Evolutionary conservation across 208 protist genomes (phyloP).

Genomic region (Trypanosoma brucei): DNA sequence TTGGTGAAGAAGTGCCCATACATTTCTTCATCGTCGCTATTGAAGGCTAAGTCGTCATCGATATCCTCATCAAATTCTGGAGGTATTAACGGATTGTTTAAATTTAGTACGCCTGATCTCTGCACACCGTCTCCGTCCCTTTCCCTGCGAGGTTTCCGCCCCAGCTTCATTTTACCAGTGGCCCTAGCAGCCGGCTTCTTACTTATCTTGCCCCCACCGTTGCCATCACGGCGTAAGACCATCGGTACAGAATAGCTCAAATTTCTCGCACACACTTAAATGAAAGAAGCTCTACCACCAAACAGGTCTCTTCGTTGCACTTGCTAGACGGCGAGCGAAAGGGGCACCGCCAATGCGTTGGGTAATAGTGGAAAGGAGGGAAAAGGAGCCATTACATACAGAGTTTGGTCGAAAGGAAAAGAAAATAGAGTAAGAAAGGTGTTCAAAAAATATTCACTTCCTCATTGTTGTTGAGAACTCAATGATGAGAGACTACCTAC

Average conservation of each 20-base stretch:
- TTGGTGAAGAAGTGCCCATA: slow-evolving; percentile 80
- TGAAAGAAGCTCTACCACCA: neutral
- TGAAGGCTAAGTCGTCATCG: slow-evolving; percentile 88
- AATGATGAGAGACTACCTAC: no score
- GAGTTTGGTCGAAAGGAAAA: no score
- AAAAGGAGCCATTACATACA: no score
- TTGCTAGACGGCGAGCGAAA: no score
- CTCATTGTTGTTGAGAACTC: no score
- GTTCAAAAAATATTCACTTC: no score
- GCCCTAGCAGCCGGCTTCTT: neutral
- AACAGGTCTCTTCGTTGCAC: no score
- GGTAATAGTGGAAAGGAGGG: no score
- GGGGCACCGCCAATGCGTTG: no score
- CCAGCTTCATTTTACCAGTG: neutral
- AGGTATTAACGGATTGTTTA: slow-evolving; percentile 81
- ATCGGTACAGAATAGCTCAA: neutral
- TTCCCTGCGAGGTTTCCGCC: slow-evolving; percentile 4
- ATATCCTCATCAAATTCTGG: slow-evolving; percentile 87
- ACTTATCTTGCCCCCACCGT: neutral
- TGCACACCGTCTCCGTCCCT: slow-evolving; percentile 26
- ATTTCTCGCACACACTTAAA: neutral
- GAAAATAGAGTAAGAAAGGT: no score
- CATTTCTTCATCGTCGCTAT: slow-evolving; percentile 85
- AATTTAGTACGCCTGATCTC: slow-evolving; percentile 56
- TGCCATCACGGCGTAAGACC: neutral